A percentile compares a stretch with the other conserved stretches of the same genome.
phyloP scores from a whole-genome alignment of 768 basidiomycete species.

The Naganishia kalamii region DNA sequence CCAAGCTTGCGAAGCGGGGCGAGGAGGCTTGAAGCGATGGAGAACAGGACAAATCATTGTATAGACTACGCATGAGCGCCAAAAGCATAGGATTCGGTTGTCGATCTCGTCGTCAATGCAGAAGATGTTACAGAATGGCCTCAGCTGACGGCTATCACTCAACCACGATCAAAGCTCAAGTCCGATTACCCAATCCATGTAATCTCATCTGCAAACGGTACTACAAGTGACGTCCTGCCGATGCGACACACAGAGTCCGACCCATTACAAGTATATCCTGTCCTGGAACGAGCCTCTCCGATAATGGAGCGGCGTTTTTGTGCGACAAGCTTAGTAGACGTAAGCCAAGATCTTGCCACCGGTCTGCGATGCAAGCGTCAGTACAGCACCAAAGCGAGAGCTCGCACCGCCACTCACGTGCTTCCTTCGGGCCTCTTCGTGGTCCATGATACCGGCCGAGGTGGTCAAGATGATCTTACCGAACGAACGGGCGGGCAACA shows the following conservation, averaged over 20 bases:
- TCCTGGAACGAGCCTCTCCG: slow-evolving; percentile 6
- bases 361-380: slow-evolving; percentile 24
- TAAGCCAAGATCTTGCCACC: slow-evolving; percentile 92
- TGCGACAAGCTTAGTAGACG: slow-evolving; percentile 61
- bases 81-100: too few relatives aligned
- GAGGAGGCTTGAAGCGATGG: neutral
- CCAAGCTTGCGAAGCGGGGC: slow-evolving; percentile 2
- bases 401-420: slow-evolving; percentile 54
- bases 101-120: too few relatives aligned
- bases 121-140: too few relatives aligned
- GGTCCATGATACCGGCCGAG: slow-evolving; percentile 95
- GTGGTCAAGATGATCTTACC: slow-evolving; percentile 96
- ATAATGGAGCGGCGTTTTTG: neutral
- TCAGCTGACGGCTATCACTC: too few relatives aligned
- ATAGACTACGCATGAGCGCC: too few relatives aligned
- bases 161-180: neutral
- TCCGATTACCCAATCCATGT: neutral
- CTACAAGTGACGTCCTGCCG: neutral
- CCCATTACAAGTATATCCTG: slow-evolving; percentile 19
- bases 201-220: slow-evolving; percentile 13
- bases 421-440: slow-evolving; percentile 97
- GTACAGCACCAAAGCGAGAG: neutral
- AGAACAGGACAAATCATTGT: neutral
- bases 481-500: slow-evolving; percentile 92
- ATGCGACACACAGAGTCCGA: neutral